phyloP scores from a whole-genome alignment of 495 filamentous ascomycete genomes.

The Penicillium herquei region DNA sequence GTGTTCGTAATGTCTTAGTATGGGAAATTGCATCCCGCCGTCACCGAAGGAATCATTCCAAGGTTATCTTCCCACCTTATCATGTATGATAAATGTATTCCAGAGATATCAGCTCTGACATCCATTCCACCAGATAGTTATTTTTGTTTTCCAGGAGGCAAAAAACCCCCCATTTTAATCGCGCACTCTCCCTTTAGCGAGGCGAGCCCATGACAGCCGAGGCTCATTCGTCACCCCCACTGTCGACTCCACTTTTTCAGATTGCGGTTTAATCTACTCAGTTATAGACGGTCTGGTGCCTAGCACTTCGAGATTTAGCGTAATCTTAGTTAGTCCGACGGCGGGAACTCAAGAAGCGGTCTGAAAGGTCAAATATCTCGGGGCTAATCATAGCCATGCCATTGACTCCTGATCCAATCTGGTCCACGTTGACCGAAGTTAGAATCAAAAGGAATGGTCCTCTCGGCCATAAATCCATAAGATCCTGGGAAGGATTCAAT shows the following conservation, averaged over 20 bases:
- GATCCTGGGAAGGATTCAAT: not conserved
- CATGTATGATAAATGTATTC: too few relatives aligned
- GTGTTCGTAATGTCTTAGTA: not conserved
- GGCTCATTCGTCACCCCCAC: slow-evolving; percentile 12
- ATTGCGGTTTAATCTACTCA: not conserved
- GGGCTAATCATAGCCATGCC: not conserved
- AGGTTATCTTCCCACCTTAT: too few relatives aligned
- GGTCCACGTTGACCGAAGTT: not conserved
- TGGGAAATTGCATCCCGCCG: not conserved
- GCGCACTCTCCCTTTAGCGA: not conserved
- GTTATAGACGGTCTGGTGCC: slow-evolving; percentile 14
- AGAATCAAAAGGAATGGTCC: too few relatives aligned
- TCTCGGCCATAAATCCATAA: not conserved
- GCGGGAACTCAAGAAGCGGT: slow-evolving; percentile 19
- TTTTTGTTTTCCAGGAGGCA: too few relatives aligned
- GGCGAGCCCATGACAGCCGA: slow-evolving; percentile 11
- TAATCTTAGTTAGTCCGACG: not conserved
- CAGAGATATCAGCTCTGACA: too few relatives aligned
- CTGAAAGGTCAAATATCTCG: slow-evolving; percentile 3
- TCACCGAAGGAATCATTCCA: not conserved
- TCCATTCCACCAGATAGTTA: too few relatives aligned
- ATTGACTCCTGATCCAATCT: not conserved
- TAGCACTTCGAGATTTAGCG: slow-evolving; percentile 15
- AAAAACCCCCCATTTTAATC: not conserved
- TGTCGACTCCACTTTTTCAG: slow-evolving; percentile 13